Conservation (phyloP, 1,284 basidiomycete species). For the Rhodotorula sp. region DNA sequence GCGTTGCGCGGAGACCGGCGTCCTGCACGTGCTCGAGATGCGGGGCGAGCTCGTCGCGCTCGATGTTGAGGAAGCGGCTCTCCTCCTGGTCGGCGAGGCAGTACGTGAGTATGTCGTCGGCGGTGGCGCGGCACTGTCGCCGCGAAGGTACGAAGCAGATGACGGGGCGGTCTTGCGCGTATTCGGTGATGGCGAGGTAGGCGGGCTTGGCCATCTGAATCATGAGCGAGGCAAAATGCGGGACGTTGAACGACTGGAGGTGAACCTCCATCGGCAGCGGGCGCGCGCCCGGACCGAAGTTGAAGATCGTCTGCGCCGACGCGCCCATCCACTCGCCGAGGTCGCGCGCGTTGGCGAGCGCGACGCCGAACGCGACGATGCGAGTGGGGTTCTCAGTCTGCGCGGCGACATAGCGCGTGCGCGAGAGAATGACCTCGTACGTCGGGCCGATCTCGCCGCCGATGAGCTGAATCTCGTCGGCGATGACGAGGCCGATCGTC, state of each 20-base stretch:
- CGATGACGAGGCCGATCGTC: constrained; percentile 86
- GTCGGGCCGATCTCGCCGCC: constrained; percentile 87
- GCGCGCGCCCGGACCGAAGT: constrained; percentile 92
- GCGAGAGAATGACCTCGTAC: constrained; percentile 92
- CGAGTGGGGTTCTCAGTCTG: constrained; percentile 88
- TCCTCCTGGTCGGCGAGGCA: constrained; percentile 83
- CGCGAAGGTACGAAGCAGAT: constrained; percentile 92
- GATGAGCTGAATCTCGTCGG: constrained; percentile 92
- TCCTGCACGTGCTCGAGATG: constrained; percentile 86
- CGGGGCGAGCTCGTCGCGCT: constrained; percentile 75
- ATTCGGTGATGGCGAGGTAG: constrained; percentile 88
- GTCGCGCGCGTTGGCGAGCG: constrained; percentile 93
- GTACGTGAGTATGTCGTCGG: constrained; percentile 87
- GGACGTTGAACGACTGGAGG: constrained; percentile 89
- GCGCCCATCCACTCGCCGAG: constrained; percentile 98
- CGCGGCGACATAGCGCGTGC: constrained; percentile 93
- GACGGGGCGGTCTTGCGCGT: constrained; percentile 81
- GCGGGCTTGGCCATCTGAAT: constrained; percentile 99
- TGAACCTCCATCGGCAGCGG: constrained; percentile 97
- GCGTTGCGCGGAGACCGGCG: constrained; percentile 71
- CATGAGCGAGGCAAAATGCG: constrained; percentile 98
- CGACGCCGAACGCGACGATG: constrained; percentile 90
- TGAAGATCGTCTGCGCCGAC: constrained; percentile 89
- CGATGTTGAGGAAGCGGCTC: constrained; percentile 87
- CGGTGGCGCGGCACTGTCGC: constrained; percentile 88